Evolutionary conservation across 805 yeast species (phyloP), one percentile per base, ranked within the genome.

Genomic region (Starmerella vitae): DNA sequence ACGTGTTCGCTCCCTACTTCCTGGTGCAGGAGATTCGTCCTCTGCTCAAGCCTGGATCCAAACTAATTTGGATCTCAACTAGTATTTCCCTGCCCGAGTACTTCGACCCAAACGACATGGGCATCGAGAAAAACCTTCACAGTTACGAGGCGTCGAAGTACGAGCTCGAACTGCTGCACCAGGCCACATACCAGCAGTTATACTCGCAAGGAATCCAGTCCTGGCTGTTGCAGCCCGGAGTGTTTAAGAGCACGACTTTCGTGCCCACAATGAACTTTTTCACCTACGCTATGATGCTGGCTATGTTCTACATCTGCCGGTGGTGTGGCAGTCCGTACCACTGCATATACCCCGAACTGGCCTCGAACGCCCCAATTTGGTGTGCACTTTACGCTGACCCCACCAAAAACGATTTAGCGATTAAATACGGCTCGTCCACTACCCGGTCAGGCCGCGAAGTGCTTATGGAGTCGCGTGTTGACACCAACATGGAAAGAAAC

Each of bases 1-100:
- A 91, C 55, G 94, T 88, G n/a, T 83, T 91, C 61, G 94, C 94
- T 0, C 97, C 97, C 2, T 86, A 81, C 62, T 91, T 76, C 58
- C 62, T 91, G 38, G 67, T 86, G 38, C 81, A 79, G 49, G 75
- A 71, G 46, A 60, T 88, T 17, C 57, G 66, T 29, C 21, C 36
- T 10, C 36, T 46, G 14, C 41, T 46, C 33, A 38, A 41, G 20
- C 72, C 72, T 2, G 76, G 78, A 3, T 85, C 91, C 0, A 69
- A 70, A 40, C 64, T 85, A 28, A 64, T 85, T 20, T 86, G 96
- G 95, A 74, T 91, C 28, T 77, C 93, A 2, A 78, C 93, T 33
- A 62, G 82, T 30, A 81, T 84, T 75, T 76, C 94, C 0, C 71
- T 71, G 39, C 80, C 94, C 2, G 72, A 76, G 46, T 75, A 72